These are phyloP conservation scores for Oidiodendron maius DNA, from an alignment of 495 filamentous ascomycete genomes.

Conservation along the genomic window DNA sequence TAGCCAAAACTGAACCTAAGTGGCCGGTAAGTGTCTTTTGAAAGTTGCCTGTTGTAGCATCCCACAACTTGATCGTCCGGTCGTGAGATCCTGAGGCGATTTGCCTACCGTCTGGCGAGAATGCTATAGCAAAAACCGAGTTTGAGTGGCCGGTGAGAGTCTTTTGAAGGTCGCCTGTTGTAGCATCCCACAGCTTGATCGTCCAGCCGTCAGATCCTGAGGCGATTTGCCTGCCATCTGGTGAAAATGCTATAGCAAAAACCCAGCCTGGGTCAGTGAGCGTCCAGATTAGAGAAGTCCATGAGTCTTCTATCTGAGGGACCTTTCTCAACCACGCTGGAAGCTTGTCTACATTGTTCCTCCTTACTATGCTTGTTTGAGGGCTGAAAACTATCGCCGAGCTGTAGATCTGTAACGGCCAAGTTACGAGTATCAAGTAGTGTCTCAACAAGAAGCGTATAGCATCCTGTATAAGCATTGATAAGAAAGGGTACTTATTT, in stretches of 20 bases:
- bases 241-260: conserved; percentile 9
- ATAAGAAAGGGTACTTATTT: conserved; percentile 5
- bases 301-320: conserved; percentile 11
- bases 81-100: conserved; percentile 21
- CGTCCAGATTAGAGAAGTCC: conserved; percentile 13
- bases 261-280: not conserved
- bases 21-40: conserved; percentile 20
- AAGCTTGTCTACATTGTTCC: conserved; percentile 16
- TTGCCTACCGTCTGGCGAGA: conserved; percentile 17
- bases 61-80: conserved; percentile 20
- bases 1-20: conserved; percentile 8
- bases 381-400: conserved; percentile 31
- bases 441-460: conserved; percentile 22
- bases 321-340: conserved; percentile 10
- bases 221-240: conserved; percentile 7
- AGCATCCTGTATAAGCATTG: conserved; percentile 19
- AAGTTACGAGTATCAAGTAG: conserved; percentile 14
- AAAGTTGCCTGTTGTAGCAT: conserved; percentile 14
- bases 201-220: conserved; percentile 17
- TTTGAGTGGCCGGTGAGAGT: too few relatives aligned
- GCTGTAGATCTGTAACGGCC: conserved; percentile 26
- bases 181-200: too few relatives aligned
- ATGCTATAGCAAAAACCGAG: conserved; percentile 15
- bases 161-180: too few relatives aligned
- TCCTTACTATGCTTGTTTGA: conserved; percentile 16